Base-by-base conservation (phyloP, 768 basidiomycete species). In the Coprinellus aureogranulatus region DNA sequence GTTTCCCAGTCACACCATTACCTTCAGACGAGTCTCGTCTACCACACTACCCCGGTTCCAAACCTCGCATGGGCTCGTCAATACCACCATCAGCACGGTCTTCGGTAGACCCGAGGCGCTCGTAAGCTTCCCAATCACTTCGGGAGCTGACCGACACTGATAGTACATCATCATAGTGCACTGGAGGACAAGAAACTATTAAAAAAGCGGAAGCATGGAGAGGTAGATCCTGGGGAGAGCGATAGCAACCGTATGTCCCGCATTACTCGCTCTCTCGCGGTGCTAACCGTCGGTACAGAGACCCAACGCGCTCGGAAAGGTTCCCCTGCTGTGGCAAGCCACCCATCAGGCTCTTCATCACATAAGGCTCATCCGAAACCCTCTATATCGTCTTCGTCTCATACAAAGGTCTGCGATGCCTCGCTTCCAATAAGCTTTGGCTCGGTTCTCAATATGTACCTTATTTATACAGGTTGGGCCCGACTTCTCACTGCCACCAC, bases 171-270 rank as follows among this genome's bases (percentile, higher is more conserved):
- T 11, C 42, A 22, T 37, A 71, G 71, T 41, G 63, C 68, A 27
- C 65, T 70, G 11, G 81, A 85, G 12, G 88, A 89, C 47, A 89
- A 87, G 76, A 89, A 83, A 73, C 90, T 88, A 77, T 90, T 89
- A 75, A 90, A 91, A 75, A 92, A 92, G 67, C 88, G 90, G 71
- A 90, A 89, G 79, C 82, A 88, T 55, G 89, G 90, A 39, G 76
- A 80, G 26, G 57, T 58, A 9, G 57, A 58, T 34, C 57, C 57
- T 9, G 84, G 82, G 39, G 85, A 85, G n/a, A 88, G 87, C 62
- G 90, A 91, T 61, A 70, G 91, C 65, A 77, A 76, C 67, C 82
- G 84, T 83, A 70, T 53, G 68, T 61, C 58, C 45, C 39, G 40
- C 37, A 22, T 44, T 22, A n/a, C 47, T 20, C 53, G 14, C 49